Evolutionary conservation across 1,284 basidiomycete species (phyloP).

Genomic region (Fomitopsis pinicola): DNA sequence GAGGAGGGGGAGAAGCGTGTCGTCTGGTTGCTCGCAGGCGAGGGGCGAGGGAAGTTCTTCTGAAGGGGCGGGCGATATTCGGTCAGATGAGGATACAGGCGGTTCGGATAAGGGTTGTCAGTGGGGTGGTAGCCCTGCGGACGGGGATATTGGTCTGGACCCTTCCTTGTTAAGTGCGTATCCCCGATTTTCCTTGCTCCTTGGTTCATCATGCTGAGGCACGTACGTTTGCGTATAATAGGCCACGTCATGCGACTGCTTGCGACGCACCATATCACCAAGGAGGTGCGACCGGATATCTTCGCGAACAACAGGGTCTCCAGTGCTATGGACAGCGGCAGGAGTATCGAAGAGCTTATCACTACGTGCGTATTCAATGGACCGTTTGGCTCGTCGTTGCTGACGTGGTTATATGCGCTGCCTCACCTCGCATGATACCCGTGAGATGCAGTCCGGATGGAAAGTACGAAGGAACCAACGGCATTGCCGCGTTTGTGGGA

Average conservation of each 20-base stretch:
- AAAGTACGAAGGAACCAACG: constrained; percentile 61
- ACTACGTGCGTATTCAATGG: constrained; percentile 30
- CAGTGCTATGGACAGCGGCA: constrained; percentile 62
- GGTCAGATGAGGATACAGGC: neutral
- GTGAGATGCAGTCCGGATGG: constrained; percentile 37
- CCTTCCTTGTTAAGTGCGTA: neutral
- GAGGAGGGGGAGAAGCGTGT: neutral
- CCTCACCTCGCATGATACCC: neutral
- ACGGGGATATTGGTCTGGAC: neutral
- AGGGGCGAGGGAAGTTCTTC: neutral
- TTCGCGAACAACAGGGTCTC: constrained; percentile 67
- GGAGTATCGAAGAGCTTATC: constrained; percentile 34
- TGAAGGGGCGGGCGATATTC: neutral
- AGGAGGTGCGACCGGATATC: constrained; percentile 59
- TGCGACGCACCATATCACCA: constrained; percentile 66
- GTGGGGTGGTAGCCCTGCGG: neutral
- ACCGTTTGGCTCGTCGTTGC: neutral
- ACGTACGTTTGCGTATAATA: constrained; percentile 17
- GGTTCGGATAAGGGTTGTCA: neutral
- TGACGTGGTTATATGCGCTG: neutral
- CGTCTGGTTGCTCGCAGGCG: neutral
- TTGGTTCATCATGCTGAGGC: neutral
- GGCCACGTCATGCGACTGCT: constrained; percentile 66
- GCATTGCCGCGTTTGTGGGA: constrained; percentile 62
- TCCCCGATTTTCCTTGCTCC: neutral